Evolutionary conservation across 257 asterid genomes (phyloP), one percentile per base, ranked within the genome.

Genomic region (Thymus quinquecostatus): DNA sequence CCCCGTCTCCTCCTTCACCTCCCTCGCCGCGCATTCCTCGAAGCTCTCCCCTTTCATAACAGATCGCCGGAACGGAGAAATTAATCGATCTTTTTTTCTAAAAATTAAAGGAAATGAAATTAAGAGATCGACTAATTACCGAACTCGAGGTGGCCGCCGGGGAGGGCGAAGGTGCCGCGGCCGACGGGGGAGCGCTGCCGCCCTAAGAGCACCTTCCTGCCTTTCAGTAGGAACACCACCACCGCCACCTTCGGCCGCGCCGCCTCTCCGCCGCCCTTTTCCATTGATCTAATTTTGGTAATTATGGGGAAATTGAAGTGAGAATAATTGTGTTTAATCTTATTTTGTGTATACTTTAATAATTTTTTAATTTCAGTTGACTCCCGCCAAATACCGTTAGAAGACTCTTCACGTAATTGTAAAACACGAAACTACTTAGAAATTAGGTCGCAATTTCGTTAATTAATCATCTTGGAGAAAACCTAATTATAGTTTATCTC

Each of bases 141-240:
- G 79, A 87, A 89, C 65, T 89, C 94, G 3, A 89, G 88, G 70
- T 85, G 88, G 66, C 90, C 92, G 6, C 92, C 86, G 71, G 92
- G 96, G 4, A 89, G 77, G 8, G 90, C 87, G 73, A 87, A 87
- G 54, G 83, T 82, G 74, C 72, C 68, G 34, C 81, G 77, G 69
- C 94, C 90, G 45, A 77, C 84, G 69, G 85, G 30, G 55, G 86
- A 73, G 71, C 78, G 89, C 53, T 87, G 88, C 71, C 89, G 86
- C 63, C 96, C 94, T 70, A 89, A 47, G 8, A 87, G 70, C 66
- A 87, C 88, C 60, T 73, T 78, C 1, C 78, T 80, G 1, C 74
- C 87, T 53, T 83, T 85, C 27, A 86, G 73, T 40, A 89, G 68
- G 70, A 89, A 87, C 14, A 85, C 84, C 40, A 71, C 94, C 76